Percentiles rank a stretch among this genome's conserved stretches.
phyloP scores from a whole-genome alignment of 495 filamentous ascomycete species.

The Penicillium taxi region DNA sequence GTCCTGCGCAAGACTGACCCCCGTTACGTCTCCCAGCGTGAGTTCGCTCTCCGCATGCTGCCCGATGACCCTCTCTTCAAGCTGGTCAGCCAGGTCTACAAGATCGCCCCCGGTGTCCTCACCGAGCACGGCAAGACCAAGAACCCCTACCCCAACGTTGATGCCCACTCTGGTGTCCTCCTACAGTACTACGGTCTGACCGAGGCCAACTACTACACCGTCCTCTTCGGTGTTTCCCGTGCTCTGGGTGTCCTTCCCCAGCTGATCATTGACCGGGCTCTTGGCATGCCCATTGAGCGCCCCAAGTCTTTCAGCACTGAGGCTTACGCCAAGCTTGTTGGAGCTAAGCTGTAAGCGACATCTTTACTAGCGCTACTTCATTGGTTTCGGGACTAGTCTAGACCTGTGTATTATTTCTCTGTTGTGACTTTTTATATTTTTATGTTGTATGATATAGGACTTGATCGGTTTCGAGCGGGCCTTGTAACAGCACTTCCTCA shows the following conservation, averaged over 20 bases:
- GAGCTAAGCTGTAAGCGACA: conserved; percentile 70
- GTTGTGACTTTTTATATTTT: conserved; percentile 28
- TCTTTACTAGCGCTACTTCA: no score
- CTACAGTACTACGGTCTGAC: conserved; percentile 99
- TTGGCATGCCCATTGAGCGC: conserved; percentile 61
- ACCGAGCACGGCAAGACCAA: conserved; percentile 99
- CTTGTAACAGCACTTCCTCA: conserved; percentile 40
- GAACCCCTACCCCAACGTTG: conserved; percentile 75
- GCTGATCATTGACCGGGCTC: conserved; percentile 97
- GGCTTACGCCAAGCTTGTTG: conserved; percentile 90
- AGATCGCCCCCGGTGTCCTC: conserved; percentile 94
- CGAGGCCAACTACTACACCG: conserved; percentile 99
- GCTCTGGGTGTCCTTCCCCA: conserved; percentile 97
- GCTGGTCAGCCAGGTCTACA: conserved; percentile 98
- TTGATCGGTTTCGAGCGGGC: conserved; percentile 40
- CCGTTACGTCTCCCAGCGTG: conserved; percentile 94
- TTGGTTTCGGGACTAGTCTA: conserved; percentile 7
- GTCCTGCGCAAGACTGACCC: conserved; percentile 99
- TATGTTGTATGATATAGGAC: conserved; percentile 44
- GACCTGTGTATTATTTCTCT: conserved; percentile 25
- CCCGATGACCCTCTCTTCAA: conserved; percentile 98
- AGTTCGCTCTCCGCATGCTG: conserved; percentile 87
- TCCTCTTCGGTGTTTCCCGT: conserved; percentile 96
- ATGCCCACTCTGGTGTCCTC: conserved; percentile 91
- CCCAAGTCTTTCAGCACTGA: conserved; percentile 98